These are phyloP conservation scores for Blastomyces silverae DNA, from an alignment of 2,329 filamentous ascomycete genomes.

Conservation along the genomic window DNA sequence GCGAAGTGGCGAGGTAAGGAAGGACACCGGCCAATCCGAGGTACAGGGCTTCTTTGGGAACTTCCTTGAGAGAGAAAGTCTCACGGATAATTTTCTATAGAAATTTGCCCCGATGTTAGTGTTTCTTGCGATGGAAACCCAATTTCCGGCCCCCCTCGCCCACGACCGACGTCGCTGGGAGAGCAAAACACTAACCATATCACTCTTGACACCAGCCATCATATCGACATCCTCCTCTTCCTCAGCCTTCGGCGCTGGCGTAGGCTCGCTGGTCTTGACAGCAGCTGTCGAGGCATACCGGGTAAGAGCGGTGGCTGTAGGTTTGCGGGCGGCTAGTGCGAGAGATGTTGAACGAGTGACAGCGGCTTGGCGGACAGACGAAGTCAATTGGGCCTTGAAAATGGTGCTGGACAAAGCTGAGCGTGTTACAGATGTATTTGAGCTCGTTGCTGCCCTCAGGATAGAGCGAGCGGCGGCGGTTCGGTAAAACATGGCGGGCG, in stretches of 20 bases:
- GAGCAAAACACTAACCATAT: conserved; percentile 49
- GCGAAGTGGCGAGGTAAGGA: conserved; percentile 77
- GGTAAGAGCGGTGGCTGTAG: conserved; percentile 44
- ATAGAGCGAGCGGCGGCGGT: conserved; percentile 41
- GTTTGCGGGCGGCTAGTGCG: conserved; percentile 41
- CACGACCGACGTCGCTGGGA: background rate
- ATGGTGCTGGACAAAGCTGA: conserved; percentile 37
- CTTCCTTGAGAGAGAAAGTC: conserved; percentile 57
- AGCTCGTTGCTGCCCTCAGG: conserved; percentile 40
- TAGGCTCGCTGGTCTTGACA: conserved; percentile 28
- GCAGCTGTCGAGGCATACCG: conserved; percentile 40
- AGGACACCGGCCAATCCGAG: conserved; percentile 71
- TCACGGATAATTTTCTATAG: conserved; percentile 58
- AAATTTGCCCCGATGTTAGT: conserved; percentile 10
- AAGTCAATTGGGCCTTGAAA: conserved; percentile 42
- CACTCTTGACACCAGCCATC: conserved; percentile 48
- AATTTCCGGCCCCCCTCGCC: background rate
- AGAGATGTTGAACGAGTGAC: conserved; percentile 35
- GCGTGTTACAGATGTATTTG: conserved; percentile 40
- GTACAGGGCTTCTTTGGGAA: conserved; percentile 61
- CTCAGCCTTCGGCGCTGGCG: conserved; percentile 40
- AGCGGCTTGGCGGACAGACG: conserved; percentile 35
- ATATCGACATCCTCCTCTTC: conserved; percentile 44
- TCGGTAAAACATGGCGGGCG: conserved; percentile 43
- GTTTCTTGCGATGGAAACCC: background rate